Conservation (phyloP, 2,329 filamentous ascomycete genomes). For the Aspergillus puulaauensis region DNA sequence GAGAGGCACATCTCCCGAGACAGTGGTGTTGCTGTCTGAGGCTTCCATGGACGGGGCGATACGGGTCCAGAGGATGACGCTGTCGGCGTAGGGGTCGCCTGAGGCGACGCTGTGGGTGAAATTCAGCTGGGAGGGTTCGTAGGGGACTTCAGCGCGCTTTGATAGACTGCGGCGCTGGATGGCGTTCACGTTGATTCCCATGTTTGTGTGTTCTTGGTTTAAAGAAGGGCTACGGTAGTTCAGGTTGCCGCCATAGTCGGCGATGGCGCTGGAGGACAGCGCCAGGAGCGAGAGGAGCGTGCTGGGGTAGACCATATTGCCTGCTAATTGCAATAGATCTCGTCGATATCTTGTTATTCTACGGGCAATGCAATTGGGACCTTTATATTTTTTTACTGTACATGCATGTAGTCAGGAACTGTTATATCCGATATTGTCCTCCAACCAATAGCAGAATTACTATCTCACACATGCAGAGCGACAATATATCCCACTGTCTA, state of each 20-base stretch:
- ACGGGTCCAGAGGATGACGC: conserved; percentile 47
- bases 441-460: background rate
- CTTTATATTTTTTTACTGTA: background rate
- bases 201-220: conserved; percentile 53
- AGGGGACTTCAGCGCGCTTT: conserved; percentile 52
- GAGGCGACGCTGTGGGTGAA: conserved; percentile 66
- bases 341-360: too few relatives aligned
- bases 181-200: conserved; percentile 44
- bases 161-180: conserved; percentile 64
- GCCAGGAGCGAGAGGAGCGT: conserved; percentile 16
- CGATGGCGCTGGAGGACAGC: conserved; percentile 18
- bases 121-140: conserved; percentile 50
- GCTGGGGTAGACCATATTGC: conserved; percentile 7
- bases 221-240: conserved; percentile 69
- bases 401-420: background rate
- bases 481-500: background rate
- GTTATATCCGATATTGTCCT: background rate
- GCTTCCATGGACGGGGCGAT: conserved; percentile 42
- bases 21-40: conserved; percentile 54
- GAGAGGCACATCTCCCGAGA: conserved; percentile 56
- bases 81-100: conserved; percentile 44
- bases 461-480: conserved; percentile 3
- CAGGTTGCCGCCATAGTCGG: conserved; percentile 50
- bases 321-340: background rate
- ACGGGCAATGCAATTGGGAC: background rate